Evolutionary conservation across 345 rosid genomes (phyloP), one percentile per base, ranked within the genome.

Genomic region (Rubroshorea leprosula): DNA sequence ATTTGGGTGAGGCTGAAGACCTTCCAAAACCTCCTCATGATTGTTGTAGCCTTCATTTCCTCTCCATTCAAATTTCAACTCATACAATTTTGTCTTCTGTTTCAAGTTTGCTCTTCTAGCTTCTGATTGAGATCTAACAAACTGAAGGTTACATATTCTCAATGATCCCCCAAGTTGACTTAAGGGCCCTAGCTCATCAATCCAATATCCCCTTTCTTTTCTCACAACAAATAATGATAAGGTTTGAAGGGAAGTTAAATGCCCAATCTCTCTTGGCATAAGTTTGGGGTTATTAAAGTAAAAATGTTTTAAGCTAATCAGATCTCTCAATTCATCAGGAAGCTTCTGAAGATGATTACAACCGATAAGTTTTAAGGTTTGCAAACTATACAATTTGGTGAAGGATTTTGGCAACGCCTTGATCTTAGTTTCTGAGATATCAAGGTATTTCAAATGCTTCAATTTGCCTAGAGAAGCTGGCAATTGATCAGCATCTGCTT

Each of bases 11-110:
- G 58, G 58, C 14, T 55, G 22, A 24, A 55, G 11, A 11, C 60
- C 62, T 45, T 68, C 64, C 23, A 68, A 43, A 1, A 68, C 72
- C 47, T 55, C 69, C 31, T 54, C 59, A 21, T 54, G 54, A 13
- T 67, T 39, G 23, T 39, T 38, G 24, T 5, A 12, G 0, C 10
- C 1, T 24, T 19, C 15, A 15, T 67, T 12, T 9, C 6, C 17
- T 60, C 19, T 31, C 51, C 51, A 48, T 48, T 48, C 18, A 20
- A 48, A 12, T 48, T 48, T 21, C 6, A 48, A 18, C 51, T 48
- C 29, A 9, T 15, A 13, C 11, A 65, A 12, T 9, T 57, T n/a
- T n/a, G n/a, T n/a, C n/a, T n/a, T n/a, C n/a, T n/a, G n/a, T n/a
- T n/a, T n/a, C n/a, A n/a, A n/a, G 31, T 52, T 23, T 23, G 71